Conservation (phyloP, 2,329 filamentous ascomycete species). For the Fusarium hostae region DNA sequence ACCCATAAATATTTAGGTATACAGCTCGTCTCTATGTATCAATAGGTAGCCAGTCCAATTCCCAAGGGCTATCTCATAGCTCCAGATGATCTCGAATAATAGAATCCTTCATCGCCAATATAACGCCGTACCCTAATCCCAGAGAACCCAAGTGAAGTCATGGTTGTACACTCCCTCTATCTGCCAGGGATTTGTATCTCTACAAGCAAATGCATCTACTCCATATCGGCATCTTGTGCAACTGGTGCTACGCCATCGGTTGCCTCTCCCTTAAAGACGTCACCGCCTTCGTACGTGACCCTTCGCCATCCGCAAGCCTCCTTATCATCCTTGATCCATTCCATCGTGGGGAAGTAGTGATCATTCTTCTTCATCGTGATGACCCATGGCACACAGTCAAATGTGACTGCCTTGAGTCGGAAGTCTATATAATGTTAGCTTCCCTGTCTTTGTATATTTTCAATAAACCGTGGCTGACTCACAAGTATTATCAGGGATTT, state of each 20-base stretch:
- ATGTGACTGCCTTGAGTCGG: conserved; percentile 95
- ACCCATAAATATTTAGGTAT: conserved; percentile 4
- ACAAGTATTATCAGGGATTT: conserved; percentile 96
- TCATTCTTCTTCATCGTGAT: conserved; percentile 99
- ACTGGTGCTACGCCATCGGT: conserved; percentile 59
- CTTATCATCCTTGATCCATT: conserved; percentile 72
- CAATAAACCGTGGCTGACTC: conserved; percentile 48
- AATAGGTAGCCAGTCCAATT: conserved; percentile 10
- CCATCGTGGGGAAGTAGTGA: conserved; percentile 85
- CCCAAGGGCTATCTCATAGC: conserved; percentile 41
- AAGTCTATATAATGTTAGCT: conserved; percentile 72
- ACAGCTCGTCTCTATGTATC: conserved; percentile 20
- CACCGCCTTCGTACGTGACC: conserved; percentile 69
- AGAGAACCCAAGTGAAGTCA: conserved; percentile 8
- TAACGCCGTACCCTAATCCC: conserved; percentile 49
- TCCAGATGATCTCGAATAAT: conserved; percentile 46
- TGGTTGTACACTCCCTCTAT: conserved; percentile 31
- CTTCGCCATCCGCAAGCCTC: conserved; percentile 72
- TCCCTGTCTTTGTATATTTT: neutral
- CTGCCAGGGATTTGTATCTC: neutral
- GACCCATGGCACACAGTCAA: conserved; percentile 99
- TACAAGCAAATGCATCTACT: conserved; percentile 42
- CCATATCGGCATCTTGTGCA: conserved; percentile 58
- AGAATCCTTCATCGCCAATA: conserved; percentile 52
- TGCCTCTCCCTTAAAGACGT: conserved; percentile 65